A percentile compares a stretch with the other conserved stretches of the same genome.
These are phyloP conservation scores for Eucalyptus sp. DNA, from an alignment of 345 rosid genomes.

Conservation along the genomic window DNA sequence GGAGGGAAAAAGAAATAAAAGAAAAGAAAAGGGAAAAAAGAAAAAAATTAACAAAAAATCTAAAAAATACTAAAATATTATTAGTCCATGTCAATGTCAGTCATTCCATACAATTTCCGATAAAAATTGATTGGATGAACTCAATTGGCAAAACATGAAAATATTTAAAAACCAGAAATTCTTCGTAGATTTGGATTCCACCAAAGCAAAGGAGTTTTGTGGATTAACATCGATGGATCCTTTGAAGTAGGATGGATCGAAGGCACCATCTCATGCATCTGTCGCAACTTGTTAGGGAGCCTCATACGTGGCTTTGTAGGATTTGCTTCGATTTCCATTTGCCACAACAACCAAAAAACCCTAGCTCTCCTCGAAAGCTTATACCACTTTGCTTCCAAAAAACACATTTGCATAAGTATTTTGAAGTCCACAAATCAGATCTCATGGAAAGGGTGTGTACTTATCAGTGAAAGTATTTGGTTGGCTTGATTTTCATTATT, in stretches of 20 bases:
- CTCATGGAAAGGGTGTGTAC: rapidly evolving
- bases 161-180: rapidly evolving
- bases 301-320: rapidly evolving
- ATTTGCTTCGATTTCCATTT: background rate
- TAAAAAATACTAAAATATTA: no score
- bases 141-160: no score
- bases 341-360: background rate
- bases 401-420: background rate
- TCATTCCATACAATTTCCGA: rapidly evolving
- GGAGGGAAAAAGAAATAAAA: no score
- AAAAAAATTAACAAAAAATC: no score
- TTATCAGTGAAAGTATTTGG: rapidly evolving
- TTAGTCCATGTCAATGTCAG: no score
- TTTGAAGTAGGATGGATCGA: background rate
- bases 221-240: background rate
- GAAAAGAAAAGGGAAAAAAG: no score
- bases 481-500: rapidly evolving
- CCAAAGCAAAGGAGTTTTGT: background rate
- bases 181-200: rapidly evolving
- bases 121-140: no score
- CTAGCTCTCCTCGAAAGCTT: rapidly evolving
- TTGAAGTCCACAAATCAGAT: no score
- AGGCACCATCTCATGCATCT: background rate
- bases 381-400: background rate
- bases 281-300: background rate